Evolutionary conservation across 305 asterid genomes (phyloP), one percentile per base, ranked within the genome.

Genomic region (Solanum hybrid): DNA sequence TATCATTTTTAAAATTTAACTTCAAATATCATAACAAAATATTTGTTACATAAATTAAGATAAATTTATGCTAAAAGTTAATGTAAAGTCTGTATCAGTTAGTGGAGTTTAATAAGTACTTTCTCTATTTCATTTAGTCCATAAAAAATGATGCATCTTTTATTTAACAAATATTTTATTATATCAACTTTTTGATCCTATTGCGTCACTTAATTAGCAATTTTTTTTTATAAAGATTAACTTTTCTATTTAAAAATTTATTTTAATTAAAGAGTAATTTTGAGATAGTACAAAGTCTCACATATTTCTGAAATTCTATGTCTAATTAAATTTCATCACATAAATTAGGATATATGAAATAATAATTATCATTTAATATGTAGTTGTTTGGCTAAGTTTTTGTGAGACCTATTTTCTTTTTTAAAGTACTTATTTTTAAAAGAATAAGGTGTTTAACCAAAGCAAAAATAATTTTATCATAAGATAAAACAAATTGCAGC

Each of bases 191-290:
- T 56, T 56, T 56, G 0, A 20, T 20, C 24, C 0, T 56, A 56
- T 56, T 56, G 1, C 0, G 4, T 56, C 69, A 17, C 0, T 20
- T 56, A 56, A 17, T 56, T 56, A 0, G 0, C 10, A 56, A 7
- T 6, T 7, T 56, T 3, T 16, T 10, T 37, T 37, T 6, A 0
- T 56, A 56, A 56, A 20, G 11, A 56, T 56, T 7, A 56, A 56
- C 5, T 56, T 56, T 56, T 56, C 5, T 56, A 56, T 51, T 7
- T 6, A 7, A 17, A 56, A 56, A 17, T 56, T 56, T 46, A 46
- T 42, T 11, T 46, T 46, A 56, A 14, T 46, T 5, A 2, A 51
- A 60, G 5, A 7, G 2, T 56, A 60, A 60, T 60, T 56, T 60
- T 60, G 1, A 60, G 5, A 60, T 60, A 60, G 3, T 60, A 20